Percentiles rank a stretch among this genome's conserved stretches.
These are phyloP conservation scores for Penicillium sp. DNA, from an alignment of 2,329 filamentous ascomycete genomes.

Conservation along the genomic window DNA sequence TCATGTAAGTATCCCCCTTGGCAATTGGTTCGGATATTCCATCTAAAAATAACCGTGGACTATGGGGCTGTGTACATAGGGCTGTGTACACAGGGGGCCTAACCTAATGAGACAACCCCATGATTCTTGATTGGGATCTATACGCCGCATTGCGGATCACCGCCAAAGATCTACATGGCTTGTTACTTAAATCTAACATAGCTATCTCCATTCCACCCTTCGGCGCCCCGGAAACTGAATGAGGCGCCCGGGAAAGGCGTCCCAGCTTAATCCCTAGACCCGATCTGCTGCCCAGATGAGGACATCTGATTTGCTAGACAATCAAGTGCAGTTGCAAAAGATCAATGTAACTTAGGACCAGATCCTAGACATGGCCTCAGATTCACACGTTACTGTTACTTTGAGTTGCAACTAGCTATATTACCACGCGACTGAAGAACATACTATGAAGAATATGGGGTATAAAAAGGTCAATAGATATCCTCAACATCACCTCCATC, in stretches of 20 bases:
- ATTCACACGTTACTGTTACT: not conserved
- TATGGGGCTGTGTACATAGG: not conserved
- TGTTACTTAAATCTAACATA: not conserved
- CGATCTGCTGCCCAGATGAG: not conserved
- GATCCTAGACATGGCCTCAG: not conserved
- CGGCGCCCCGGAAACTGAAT: not conserved
- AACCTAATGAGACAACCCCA: not conserved
- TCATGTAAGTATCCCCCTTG: not conserved
- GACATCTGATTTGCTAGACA: not conserved
- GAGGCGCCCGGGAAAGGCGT: slow-evolving; percentile 6
- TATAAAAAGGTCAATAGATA: not conserved
- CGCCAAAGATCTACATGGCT: not conserved
- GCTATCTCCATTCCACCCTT: not conserved
- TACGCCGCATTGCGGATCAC: not conserved
- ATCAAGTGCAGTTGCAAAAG: not conserved
- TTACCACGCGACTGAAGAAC: not conserved
- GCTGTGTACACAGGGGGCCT: not conserved
- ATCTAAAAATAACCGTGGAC: not conserved
- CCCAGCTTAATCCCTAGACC: not conserved
- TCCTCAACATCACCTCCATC: not conserved
- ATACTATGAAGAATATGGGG: not conserved
- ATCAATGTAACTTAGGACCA: not conserved
- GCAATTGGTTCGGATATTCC: not conserved
- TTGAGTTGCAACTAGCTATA: not conserved
- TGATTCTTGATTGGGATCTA: not conserved